Evolutionary conservation across 164 flowering plant genomes (phyloP), one percentile per base, ranked within the genome.

Genomic region (Dillenia suffruticosa): DNA sequence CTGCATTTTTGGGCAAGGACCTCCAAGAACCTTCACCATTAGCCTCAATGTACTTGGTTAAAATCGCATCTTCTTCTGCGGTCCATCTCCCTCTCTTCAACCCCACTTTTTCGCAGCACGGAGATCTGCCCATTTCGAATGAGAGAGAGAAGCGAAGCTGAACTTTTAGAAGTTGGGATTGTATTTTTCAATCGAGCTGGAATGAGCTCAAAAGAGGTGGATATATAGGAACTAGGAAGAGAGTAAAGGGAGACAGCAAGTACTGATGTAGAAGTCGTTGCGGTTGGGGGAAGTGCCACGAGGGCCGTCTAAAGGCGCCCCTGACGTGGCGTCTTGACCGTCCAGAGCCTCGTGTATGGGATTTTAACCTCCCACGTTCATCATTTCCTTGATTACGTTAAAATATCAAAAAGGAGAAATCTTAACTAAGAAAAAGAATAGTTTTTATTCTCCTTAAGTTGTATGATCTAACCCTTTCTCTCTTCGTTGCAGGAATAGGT

Each of bases 1-100:
- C 98, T 72, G 98, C 98, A 86, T 86, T 92, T 68, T 92, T 87
- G 67, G 98, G 98, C 46, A 92, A 64, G 2, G 95, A 73, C 53
- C 98, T 81, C 98, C 98, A 92, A 1, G 88, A 84, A 1, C 98
- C 98, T 71, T 92, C 96, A 0, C 98, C 98, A 67, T 89, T 71
- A 14, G 79, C 74, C 52, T 70, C 75, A 77, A 92, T 92, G 70
- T 89, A 89, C 12, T 80, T 80, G 44, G 55, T 69, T 72, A 92
- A 69, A 32, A 70, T 72, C 68, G 77, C 80, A 62, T 92, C 98
- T 66, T 92, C 98, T 65, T 89, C 98, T 1, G 82, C 72, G 14
- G 95, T 86, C 98, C 98, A 92, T 66, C 93, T 77, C 69, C 98
- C 98, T 57, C 58, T 84, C 74, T 85, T 89, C 77, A 89, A 19